Conservation (phyloP, 2,329 filamentous ascomycete genomes). For the Cladophialophora yegresii region DNA sequence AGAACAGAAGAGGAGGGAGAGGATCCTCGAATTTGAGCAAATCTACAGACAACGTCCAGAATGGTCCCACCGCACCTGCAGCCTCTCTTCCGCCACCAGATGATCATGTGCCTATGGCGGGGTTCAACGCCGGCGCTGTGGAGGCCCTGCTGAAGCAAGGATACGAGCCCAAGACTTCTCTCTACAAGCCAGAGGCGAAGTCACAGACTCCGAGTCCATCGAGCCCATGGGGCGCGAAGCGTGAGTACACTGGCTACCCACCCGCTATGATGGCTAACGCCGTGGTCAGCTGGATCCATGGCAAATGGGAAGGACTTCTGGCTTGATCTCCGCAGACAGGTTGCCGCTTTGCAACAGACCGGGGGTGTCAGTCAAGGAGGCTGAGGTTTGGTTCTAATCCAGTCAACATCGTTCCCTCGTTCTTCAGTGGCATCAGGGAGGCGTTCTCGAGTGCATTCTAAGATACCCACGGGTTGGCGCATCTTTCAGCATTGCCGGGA, state of each 20-base stretch:
- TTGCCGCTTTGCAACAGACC: constrained; percentile 45
- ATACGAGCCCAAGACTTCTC: constrained; percentile 43
- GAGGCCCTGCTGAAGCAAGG: constrained; percentile 47
- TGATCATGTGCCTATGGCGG: constrained; percentile 47
- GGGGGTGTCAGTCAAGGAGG: constrained; percentile 35
- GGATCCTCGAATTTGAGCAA: constrained; percentile 19
- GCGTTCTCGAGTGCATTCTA: constrained; percentile 24
- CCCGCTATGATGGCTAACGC: constrained; percentile 19
- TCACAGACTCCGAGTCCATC: constrained; percentile 29
- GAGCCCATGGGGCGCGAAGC: constrained; percentile 49
- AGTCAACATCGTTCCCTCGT: constrained; percentile 6
- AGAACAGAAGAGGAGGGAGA: constrained; percentile 31
- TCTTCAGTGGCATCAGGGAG: constrained; percentile 28
- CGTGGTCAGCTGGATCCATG: constrained; percentile 49
- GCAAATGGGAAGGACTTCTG: constrained; percentile 54
- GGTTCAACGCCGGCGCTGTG: constrained; percentile 49
- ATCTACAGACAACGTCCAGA: constrained; percentile 22
- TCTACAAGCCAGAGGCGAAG: constrained; percentile 42
- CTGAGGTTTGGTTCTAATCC: constrained; percentile 18
- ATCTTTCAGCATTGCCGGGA: constrained; percentile 25
- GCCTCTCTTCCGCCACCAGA: constrained; percentile 34
- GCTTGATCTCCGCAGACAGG: constrained; percentile 52
- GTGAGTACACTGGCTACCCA: constrained; percentile 39
- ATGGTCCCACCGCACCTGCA: constrained; percentile 19
- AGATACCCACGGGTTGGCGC: constrained; percentile 28